Percentiles rank a stretch among this genome's conserved stretches.
Evolutionary conservation across 495 filamentous ascomycete species (phyloP).

Genomic region (Amphirosellinia nigrospora): DNA sequence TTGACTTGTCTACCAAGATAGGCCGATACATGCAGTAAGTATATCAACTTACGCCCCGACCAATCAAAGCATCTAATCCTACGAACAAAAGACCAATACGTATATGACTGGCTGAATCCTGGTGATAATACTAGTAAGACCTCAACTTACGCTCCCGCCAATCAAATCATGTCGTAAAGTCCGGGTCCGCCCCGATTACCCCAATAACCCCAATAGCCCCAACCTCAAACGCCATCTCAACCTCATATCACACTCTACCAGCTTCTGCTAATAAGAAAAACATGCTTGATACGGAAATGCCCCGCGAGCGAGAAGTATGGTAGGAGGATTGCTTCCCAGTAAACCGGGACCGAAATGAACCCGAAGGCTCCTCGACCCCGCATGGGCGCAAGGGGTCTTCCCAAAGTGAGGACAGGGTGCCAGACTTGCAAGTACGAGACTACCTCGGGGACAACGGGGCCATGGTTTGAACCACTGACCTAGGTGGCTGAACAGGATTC

Average conservation of each 20-base stretch:
- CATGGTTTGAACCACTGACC: neutral
- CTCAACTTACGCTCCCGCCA: slow-evolving; percentile 8
- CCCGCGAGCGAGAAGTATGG: neutral
- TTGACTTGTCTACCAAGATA: neutral
- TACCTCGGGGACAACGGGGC: neutral
- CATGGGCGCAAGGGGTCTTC: slow-evolving; percentile 8
- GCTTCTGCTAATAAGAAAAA: neutral
- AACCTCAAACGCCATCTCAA: neutral
- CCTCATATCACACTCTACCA: neutral
- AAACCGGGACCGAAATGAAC: neutral
- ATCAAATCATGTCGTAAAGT: neutral
- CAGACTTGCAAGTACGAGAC: slow-evolving; percentile 14
- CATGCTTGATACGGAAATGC: no score
- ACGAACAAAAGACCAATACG: neutral
- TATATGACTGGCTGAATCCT: neutral
- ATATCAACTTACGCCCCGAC: slow-evolving; percentile 9
- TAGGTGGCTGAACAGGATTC: slow-evolving; percentile 24
- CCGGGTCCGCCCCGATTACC: neutral
- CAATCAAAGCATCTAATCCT: neutral
- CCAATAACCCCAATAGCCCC: neutral
- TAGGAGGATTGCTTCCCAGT: neutral
- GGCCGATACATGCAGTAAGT: neutral
- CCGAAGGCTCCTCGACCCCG: neutral
- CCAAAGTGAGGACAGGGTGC: slow-evolving; percentile 9
- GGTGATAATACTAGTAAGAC: neutral